Base-by-base conservation (phyloP, 768 basidiomycete genomes). In the Lactarius sanguifluus region DNA sequence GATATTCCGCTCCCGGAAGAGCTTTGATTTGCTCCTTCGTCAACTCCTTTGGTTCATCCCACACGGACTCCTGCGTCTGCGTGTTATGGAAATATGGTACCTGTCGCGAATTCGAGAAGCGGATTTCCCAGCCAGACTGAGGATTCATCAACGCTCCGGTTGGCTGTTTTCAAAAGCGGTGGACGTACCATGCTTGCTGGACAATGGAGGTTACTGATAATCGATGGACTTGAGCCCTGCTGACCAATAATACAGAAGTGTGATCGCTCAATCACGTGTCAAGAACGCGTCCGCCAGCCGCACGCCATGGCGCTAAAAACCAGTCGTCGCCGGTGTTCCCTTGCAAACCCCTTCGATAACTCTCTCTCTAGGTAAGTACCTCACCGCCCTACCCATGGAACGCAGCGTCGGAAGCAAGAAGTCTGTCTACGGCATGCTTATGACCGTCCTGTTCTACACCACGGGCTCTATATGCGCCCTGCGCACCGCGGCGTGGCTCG, bases 1-100 rank as follows among this genome's bases (percentile, higher is more conserved):
- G 82, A 73, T 85, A 78, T 50, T 85, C 74, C 20, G 90, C 90
- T 0, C 92, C 93, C 2, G 91, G 87, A 12, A 97, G 82, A 4
- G 77, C 61, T 1, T 77, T 67, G 71, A 91, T 76, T 70, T 96
- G 76, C 1, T 89, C 87, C 16, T 80, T 70, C n/a, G 85, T 78
- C 40, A 96, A 75, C 3, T 77, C 86, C 1, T 79, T 32, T 2
- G 93, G 96, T 0, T 83, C 66, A 0, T 93, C 89, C 97, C 97
- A 99, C 62, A 77, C 80, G 1, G 96, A 98, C 64, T 84, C 73
- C 57, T 83, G 81, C 57, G 90, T 90, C 34, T 81, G 75, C 45
- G 78, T 71, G 77, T 97, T 91, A 87, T 85, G 96, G 80, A 88
- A 98, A 82, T 98, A 98, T 18, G 94, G 91, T 41, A 92, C 75